Base-by-base conservation (phyloP, 305 asterid genomes). In the Solanum aculeatissimum region DNA sequence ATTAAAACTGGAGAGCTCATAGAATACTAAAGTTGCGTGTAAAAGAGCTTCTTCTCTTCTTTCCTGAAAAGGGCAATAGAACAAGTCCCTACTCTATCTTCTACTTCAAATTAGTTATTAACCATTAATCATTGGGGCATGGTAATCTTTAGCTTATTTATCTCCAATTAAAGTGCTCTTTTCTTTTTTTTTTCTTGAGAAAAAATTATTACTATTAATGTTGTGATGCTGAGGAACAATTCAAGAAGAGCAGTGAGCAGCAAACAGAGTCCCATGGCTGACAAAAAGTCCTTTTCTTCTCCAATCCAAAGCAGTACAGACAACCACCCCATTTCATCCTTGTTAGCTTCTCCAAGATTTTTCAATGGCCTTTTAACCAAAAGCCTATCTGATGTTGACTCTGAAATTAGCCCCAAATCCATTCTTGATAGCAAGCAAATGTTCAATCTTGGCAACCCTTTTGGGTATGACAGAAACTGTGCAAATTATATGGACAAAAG, bases 331-430 rank as follows among this genome's bases (percentile, higher is more conserved):
- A 83, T 93, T 42, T 90, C 98, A 71, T 90, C 94, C 29, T 93
- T 93, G 78, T 84, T 94, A 84, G 89, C 88, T 78, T 93, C 99
- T 15, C 98, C 97, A 45, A 92, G 94, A 19, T 87, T 94, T 83
- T 91, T 95, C 88, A 89, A 86, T 87, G 95, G 92, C 9, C 84
- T 93, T 23, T 86, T 94, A 85, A 29, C 92, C 0, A 92, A 91
- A 86, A 89, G 63, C 38, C 85, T 81, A 19, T 80, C 89, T 42
- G 97, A 94, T 66, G 29, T 91, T 7, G 95, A 91, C 45, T 66
- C 63, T 35, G 83, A 80, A 32, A 82, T 84, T 87, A 91, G 92
- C 55, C 99, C 99, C 71, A 94, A 95, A 55, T 94, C 98, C 51
- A 92, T 92, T 88, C 97, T 94, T 87, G 98, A 94, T 66, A 77